These are phyloP conservation scores for Blastobotrys ciferrii DNA, from an alignment of 1,139 yeast species.

Conservation along the genomic window DNA sequence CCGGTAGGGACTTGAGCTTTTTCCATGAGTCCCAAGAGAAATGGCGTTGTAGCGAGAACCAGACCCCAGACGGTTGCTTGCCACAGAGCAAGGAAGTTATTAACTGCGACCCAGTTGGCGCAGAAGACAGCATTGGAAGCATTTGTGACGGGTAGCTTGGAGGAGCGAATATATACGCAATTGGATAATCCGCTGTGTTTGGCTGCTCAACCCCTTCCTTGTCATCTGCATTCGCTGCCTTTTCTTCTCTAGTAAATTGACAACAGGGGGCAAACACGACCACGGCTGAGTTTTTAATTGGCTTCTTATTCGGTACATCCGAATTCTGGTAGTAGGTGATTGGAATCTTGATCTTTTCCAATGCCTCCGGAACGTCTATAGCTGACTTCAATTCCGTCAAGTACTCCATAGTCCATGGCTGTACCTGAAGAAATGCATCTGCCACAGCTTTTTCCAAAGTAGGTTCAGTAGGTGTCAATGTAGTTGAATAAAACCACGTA, in stretches of 20 bases:
- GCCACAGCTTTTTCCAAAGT: slow-evolving; percentile 33
- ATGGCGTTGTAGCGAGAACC: slow-evolving; percentile 28
- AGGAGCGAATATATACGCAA: slow-evolving; percentile 27
- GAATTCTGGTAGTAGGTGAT: slow-evolving; percentile 23
- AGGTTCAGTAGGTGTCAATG: slow-evolving; percentile 38
- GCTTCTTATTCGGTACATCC: slow-evolving; percentile 19
- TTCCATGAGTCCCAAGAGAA: slow-evolving; percentile 36
- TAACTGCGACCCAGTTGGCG: slow-evolving; percentile 25
- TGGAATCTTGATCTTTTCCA: slow-evolving; percentile 30
- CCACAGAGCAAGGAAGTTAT: slow-evolving; percentile 31
- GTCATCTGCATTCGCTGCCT: slow-evolving; percentile 7
- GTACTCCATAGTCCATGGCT: slow-evolving; percentile 38
- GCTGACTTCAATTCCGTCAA: slow-evolving; percentile 34
- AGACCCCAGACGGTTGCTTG: slow-evolving; percentile 31
- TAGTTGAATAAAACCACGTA: slow-evolving; percentile 38
- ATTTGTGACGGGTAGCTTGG: slow-evolving; percentile 20
- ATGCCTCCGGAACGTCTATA: slow-evolving; percentile 34
- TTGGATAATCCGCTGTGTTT: slow-evolving; percentile 20
- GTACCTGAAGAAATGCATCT: slow-evolving; percentile 29
- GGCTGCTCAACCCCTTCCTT: slow-evolving; percentile 13
- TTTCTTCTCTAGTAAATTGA: slow-evolving; percentile 12
- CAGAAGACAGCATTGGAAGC: slow-evolving; percentile 25
- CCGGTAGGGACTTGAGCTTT: slow-evolving; percentile 29
- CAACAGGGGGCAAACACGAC: slow-evolving; percentile 34
- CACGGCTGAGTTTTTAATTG: slow-evolving; percentile 23